phyloP scores from a whole-genome alignment of 2,329 filamentous ascomycete species.

The Pseudogymnoascus sp. region DNA sequence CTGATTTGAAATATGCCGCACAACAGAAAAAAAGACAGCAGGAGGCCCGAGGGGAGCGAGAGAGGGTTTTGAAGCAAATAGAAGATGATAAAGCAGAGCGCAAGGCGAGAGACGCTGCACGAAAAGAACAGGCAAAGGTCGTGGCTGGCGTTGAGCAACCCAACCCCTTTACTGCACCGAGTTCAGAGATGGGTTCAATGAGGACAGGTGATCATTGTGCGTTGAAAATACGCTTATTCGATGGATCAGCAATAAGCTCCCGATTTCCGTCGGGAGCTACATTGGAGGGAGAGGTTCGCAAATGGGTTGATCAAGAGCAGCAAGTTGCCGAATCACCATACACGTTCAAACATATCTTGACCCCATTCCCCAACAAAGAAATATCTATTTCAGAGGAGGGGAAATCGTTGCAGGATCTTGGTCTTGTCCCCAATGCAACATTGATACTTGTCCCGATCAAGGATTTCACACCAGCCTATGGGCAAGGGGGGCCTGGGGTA shows the following conservation, averaged over 20 bases:
- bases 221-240: slow-evolving; percentile 73
- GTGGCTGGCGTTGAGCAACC: background rate
- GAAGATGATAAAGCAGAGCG: slow-evolving; percentile 68
- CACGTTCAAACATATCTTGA: slow-evolving; percentile 74
- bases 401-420: slow-evolving; percentile 58
- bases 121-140: slow-evolving; percentile 33
- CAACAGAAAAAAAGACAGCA: slow-evolving; percentile 53
- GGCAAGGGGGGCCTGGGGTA: slow-evolving; percentile 24
- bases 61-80: slow-evolving; percentile 64
- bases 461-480: slow-evolving; percentile 51
- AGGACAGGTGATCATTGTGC: slow-evolving; percentile 38
- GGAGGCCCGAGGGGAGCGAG: slow-evolving; percentile 58
- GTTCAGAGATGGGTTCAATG: slow-evolving; percentile 9
- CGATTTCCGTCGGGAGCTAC: slow-evolving; percentile 59
- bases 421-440: slow-evolving; percentile 70
- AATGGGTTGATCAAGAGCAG: slow-evolving; percentile 59
- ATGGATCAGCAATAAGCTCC: slow-evolving; percentile 69
- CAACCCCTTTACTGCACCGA: slow-evolving; percentile 2
- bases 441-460: slow-evolving; percentile 69
- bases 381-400: slow-evolving; percentile 70
- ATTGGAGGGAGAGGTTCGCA: slow-evolving; percentile 57
- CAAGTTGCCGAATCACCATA: slow-evolving; percentile 44
- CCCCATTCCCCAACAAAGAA: slow-evolving; percentile 65
- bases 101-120: slow-evolving; percentile 44
- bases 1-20: slow-evolving; percentile 41